Evolutionary conservation across 257 asterid species (phyloP).

Genomic region (Buddleja alternifolia): DNA sequence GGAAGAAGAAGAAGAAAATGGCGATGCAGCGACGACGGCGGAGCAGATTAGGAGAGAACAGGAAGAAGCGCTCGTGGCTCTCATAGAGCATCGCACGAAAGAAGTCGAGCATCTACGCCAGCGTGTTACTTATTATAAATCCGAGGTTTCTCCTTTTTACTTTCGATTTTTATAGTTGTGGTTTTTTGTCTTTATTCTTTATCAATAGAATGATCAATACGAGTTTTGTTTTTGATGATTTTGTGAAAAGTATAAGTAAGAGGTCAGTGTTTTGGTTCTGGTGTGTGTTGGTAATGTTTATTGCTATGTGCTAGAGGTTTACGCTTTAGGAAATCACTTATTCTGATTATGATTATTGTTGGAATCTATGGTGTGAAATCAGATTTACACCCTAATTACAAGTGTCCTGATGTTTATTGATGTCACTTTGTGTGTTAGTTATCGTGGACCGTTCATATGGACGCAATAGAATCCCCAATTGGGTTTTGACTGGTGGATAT

Average conservation of each 20-base stretch:
- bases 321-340: not conserved
- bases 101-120: conserved; percentile 80
- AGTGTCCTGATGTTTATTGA: conserved; percentile 12
- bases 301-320: conserved; percentile 10
- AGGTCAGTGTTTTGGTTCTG: too few relatives aligned
- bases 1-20: conserved; percentile 29
- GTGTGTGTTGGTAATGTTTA: not conserved
- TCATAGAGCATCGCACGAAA: conserved; percentile 74
- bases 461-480: conserved; percentile 1
- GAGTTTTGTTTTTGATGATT: not conserved
- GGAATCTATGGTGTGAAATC: not conserved
- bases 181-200: not conserved
- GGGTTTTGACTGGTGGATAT: not conserved
- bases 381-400: not conserved
- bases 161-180: not conserved
- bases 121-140: conserved; percentile 65
- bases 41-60: conserved; percentile 52
- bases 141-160: conserved; percentile 52
- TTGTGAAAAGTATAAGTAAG: not conserved
- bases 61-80: conserved; percentile 79
- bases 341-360: conserved; percentile 6
- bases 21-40: conserved; percentile 21
- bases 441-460: not conserved
- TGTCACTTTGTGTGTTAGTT: not conserved
- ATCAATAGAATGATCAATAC: too few relatives aligned